Percentiles rank a stretch among this genome's conserved stretches.
phyloP scores from a whole-genome alignment of 345 rosid species.

The Litchi chinensis region DNA sequence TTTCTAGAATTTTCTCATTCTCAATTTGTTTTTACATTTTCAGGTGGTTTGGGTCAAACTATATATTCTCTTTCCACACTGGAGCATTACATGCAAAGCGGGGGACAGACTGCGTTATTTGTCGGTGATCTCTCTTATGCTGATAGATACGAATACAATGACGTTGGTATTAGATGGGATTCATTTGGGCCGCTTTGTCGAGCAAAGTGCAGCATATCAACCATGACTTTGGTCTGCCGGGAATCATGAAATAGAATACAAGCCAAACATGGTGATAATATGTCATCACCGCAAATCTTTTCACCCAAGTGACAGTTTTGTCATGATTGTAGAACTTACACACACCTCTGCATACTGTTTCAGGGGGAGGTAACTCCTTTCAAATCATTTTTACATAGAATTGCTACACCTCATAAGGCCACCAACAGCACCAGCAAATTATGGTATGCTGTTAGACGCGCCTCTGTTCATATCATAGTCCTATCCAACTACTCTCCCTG shows the following conservation, averaged over 20 bases:
- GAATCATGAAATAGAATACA: slow-evolving; percentile 48
- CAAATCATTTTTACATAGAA: slow-evolving; percentile 50
- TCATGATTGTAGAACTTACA: slow-evolving; percentile 7
- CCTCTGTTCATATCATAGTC: slow-evolving; percentile 60
- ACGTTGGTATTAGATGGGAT: slow-evolving; percentile 47
- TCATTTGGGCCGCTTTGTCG: slow-evolving; percentile 51
- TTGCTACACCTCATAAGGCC: slow-evolving; percentile 50
- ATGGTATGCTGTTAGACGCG: slow-evolving; percentile 58
- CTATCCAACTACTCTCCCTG: slow-evolving; percentile 63
- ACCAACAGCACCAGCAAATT: slow-evolving; percentile 51
- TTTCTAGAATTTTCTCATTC: not conserved
- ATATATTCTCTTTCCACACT: slow-evolving; percentile 44
- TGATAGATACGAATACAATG: slow-evolving; percentile 39
- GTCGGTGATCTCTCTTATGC: slow-evolving; percentile 59
- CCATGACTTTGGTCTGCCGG: slow-evolving; percentile 52
- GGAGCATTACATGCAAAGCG: slow-evolving; percentile 42
- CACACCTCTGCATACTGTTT: not conserved
- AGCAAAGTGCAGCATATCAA: slow-evolving; percentile 51
- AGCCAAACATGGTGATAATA: slow-evolving; percentile 24
- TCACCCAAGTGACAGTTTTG: not conserved
- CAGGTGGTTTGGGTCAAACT: slow-evolving; percentile 57
- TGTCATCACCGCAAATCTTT: not conserved
- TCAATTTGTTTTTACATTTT: slow-evolving; percentile 9
- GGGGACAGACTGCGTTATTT: slow-evolving; percentile 38
- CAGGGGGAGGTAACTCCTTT: slow-evolving; percentile 62